A percentile compares a stretch with the other conserved stretches of the same genome.
phyloP scores from a whole-genome alignment of 1,284 basidiomycete genomes.

The Ceratorhiza oryzae-sativae region DNA sequence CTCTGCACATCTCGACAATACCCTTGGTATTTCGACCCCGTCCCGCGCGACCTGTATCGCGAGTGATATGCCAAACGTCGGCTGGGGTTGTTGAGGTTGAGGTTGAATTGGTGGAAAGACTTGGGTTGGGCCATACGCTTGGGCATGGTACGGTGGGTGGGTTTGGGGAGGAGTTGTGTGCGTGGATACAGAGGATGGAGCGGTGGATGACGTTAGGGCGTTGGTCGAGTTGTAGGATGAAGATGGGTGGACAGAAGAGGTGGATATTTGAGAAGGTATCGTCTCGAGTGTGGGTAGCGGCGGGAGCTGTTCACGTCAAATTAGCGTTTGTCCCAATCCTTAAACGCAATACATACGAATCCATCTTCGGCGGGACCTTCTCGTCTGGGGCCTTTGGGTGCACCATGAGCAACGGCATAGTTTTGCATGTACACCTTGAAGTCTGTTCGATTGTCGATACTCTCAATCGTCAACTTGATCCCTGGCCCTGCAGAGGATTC shows the following conservation, averaged over 20 bases:
- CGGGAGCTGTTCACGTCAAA: constrained; percentile 3
- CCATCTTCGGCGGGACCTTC: constrained; percentile 87
- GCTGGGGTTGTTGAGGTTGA: constrained; percentile 64
- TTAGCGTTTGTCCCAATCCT: background rate
- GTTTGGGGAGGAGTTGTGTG: constrained; percentile 2
- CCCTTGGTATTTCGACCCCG: constrained; percentile 84
- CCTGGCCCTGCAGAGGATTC: constrained; percentile 62
- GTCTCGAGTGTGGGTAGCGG: constrained; percentile 33
- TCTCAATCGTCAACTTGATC: constrained; percentile 85
- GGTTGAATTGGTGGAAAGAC: constrained; percentile 5
- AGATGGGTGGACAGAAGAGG: constrained; percentile 27
- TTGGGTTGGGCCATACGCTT: constrained; percentile 28
- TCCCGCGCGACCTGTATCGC: constrained; percentile 92
- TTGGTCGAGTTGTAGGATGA: background rate
- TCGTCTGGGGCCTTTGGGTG: constrained; percentile 71
- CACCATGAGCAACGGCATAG: constrained; percentile 82
- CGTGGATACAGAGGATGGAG: background rate
- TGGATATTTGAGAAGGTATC: constrained; percentile 37
- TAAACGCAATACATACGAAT: constrained; percentile 66
- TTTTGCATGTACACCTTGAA: constrained; percentile 98
- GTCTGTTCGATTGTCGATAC: constrained; percentile 92
- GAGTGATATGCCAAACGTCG: constrained; percentile 91
- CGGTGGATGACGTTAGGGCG: background rate
- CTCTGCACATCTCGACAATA: constrained; percentile 88
- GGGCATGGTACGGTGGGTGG: constrained; percentile 46